Evolutionary conservation across 192 early-diverging fungal species (phyloP), one percentile per base, ranked within the genome.

Genomic region (Cladochytrium replicatum): DNA sequence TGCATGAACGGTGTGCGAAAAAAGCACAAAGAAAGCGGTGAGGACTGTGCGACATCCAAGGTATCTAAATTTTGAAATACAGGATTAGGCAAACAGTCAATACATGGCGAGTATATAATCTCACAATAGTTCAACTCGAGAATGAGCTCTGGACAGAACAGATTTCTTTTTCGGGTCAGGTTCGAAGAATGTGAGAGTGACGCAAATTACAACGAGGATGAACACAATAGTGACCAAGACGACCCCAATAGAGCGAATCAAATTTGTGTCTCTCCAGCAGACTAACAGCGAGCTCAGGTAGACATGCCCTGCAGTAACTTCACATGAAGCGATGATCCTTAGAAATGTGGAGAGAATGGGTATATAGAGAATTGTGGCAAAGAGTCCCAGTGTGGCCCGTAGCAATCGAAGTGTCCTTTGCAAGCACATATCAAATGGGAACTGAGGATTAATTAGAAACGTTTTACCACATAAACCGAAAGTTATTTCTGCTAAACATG

Each of bases 391-490:
- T 4, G 55, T 61, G 32, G 56, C 40, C 1, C 69, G 45, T 29
- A 72, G 43, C 2, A 51, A 54, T 44, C 65, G 64, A 15, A 72
- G 43, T 8, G 69, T 67, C n/a, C 69, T 27, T 39, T 1, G 41
- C 2, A 54, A 51, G 15, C 21, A 29, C 19, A 13, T 27, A 32
- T 0, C 0, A 15, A 0, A 38, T 17, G 27, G 9, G 48, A 32
- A 6, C 34, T 17, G 48, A 0, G 27, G 22, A 55, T 44, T 29
- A 29, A 31, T 24, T n/a, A 48, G 27, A 7, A 49, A 51, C n/a
- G n/a, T n/a, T n/a, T n/a, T n/a, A 43, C 37, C 69, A 72, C 11
- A 72, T 68, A 42, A 65, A 64, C 39, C 56, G 50, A 52, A 72
- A 72, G 2, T 43, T 31, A 43, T 72, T 72, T 41, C 51, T 48